Evolutionary conservation across 2,329 filamentous ascomycete genomes (phyloP).

Genomic region (Microsporum canis): DNA sequence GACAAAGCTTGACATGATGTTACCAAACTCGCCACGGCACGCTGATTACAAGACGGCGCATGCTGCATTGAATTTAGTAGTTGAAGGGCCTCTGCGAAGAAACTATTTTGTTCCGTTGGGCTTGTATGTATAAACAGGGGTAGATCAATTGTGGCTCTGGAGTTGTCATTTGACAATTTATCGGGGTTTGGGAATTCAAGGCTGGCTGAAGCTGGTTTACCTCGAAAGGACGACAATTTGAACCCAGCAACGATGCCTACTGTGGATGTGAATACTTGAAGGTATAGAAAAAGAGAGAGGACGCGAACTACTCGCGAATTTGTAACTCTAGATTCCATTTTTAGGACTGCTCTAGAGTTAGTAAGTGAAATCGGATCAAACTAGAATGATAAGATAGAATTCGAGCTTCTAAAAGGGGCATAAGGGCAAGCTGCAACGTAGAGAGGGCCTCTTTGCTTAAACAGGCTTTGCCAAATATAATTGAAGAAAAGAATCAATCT

Average conservation of each 20-base stretch:
- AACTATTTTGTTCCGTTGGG: slow-evolving; percentile 20
- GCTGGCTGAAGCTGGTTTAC: slow-evolving; percentile 8
- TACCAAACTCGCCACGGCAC: slow-evolving; percentile 43
- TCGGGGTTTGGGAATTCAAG: neutral
- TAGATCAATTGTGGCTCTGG: slow-evolving; percentile 18
- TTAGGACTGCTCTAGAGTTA: neutral
- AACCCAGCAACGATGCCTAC: neutral
- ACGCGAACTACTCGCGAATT: neutral
- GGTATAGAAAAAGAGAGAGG: neutral
- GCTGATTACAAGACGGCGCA: slow-evolving; percentile 41
- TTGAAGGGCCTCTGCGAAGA: slow-evolving; percentile 34
- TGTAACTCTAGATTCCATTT: neutral
- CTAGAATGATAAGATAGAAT: neutral
- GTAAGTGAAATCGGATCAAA: neutral
- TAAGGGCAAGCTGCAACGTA: neutral
- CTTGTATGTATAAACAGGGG: slow-evolving; percentile 20
- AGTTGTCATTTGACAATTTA: neutral
- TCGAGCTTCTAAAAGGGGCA: neutral
- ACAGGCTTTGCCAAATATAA: neutral
- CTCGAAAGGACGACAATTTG: slow-evolving; percentile 9
- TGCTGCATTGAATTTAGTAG: slow-evolving; percentile 36
- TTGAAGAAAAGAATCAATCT: neutral
- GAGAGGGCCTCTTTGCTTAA: neutral
- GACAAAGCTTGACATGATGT: slow-evolving; percentile 44
- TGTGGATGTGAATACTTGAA: neutral